These are phyloP conservation scores for Pseudogymnoascus sp. DNA, from an alignment of 2,329 filamentous ascomycete species.

Conservation along the genomic window DNA sequence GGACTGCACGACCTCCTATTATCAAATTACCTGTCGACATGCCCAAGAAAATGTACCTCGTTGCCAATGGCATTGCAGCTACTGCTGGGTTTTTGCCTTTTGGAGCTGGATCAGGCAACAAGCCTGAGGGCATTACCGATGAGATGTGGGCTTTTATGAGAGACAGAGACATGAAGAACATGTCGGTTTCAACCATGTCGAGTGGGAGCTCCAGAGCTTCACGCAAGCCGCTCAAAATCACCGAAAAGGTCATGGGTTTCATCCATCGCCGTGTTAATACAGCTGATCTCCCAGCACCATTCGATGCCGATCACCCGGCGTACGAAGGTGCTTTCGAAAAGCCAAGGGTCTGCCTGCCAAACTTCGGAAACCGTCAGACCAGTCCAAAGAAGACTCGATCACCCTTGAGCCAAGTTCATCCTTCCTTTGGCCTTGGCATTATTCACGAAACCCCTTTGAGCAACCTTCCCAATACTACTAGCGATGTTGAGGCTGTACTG, in stretches of 20 bases:
- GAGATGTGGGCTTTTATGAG: neutral
- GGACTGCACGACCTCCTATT: too few species aligned
- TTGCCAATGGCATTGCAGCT: neutral
- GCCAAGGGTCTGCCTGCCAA: slow-evolving; percentile 1
- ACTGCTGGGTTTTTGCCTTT: neutral
- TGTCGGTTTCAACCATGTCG: neutral
- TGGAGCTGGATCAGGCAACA: neutral
- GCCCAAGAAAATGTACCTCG: neutral
- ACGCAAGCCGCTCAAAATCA: neutral
- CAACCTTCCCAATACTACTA: neutral
- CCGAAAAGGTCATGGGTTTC: neutral
- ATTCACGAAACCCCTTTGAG: neutral
- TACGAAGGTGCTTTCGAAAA: neutral
- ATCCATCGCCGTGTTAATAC: slow-evolving; percentile 5
- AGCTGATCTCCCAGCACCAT: neutral
- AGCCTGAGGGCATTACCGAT: neutral
- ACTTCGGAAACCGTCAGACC: neutral
- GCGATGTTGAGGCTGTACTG: neutral
- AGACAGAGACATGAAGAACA: neutral
- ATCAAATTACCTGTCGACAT: neutral
- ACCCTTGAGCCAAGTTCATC: neutral
- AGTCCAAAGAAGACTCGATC: neutral
- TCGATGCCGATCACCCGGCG: neutral
- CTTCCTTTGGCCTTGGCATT: neutral
- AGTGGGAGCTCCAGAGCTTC: neutral